Base-by-base conservation (phyloP, 2,329 filamentous ascomycete species). In the Alternaria ethzedia region DNA sequence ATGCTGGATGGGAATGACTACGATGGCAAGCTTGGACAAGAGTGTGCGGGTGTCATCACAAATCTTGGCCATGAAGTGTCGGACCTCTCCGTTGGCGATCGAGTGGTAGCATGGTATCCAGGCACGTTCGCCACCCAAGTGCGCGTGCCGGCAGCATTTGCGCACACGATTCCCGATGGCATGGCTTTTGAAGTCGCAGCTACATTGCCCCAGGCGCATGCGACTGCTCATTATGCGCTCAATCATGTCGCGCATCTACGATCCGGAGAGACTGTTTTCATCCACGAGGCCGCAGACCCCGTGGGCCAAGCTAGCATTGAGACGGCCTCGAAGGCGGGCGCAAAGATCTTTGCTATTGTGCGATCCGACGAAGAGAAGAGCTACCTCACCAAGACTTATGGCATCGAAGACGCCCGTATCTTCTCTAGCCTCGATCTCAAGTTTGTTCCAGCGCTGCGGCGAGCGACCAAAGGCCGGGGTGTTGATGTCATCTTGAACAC, bases 401-500 rank as follows among this genome's bases (percentile, higher is more conserved):
- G 49, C 6, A 32, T 79, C 26, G 54, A 66, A 0, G 52, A 58
- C 7, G 65, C 66, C n/a, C 64, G 70, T 20, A 75, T 79, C 51
- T 76, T 79, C 52, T 69, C 57, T 36, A 72, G 60, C 21, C 61
- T 67, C 6, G 65, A 75, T 44, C 54, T 58, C 4, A 59, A 57
- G 7, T 80, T 80, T 49, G 68, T 63, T 4, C 51, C 46, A 2
- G 47, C 46, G 56, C 55, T 58, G 43, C 30, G 64, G 10, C 45
- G 59, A 7, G 60, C 62, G n/a, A 70, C 70, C 15, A 17, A 61
- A 43, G 62, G 71, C 13, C 57, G 65, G 7, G 79, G 79, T 13
- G 70, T 79, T 6, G 77, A 81, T 61, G 69, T 77, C 2, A 67
- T 78, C 0, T 23, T 72, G 4, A 81, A 80, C 64, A 64, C 63